Conservation (phyloP, 1,284 basidiomycete species). For the Apiotrichum laibachii region DNA sequence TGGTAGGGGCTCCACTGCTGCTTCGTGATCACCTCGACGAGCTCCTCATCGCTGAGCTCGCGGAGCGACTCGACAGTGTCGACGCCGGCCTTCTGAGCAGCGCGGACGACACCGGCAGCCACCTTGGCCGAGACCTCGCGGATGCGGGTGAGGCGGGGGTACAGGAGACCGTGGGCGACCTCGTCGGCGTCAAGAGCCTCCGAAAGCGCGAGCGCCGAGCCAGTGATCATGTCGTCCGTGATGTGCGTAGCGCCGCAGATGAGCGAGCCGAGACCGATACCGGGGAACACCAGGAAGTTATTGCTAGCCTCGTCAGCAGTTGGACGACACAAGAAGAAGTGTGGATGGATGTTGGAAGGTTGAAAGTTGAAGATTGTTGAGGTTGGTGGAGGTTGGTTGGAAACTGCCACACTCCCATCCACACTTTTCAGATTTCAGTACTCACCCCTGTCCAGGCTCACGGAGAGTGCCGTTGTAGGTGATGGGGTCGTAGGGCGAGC, state of each 20-base stretch:
- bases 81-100: conserved; percentile 66
- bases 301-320: conserved; percentile 53
- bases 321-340: neutral
- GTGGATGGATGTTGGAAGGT: neutral
- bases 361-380: neutral
- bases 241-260: conserved; percentile 54
- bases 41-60: conserved; percentile 29
- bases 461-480: conserved; percentile 61
- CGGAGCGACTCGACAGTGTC: conserved; percentile 34
- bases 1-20: conserved; percentile 36
- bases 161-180: conserved; percentile 62
- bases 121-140: conserved; percentile 77
- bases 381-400: neutral
- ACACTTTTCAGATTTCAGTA: neutral
- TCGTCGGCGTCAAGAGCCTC: conserved; percentile 73
- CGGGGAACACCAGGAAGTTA: conserved; percentile 53
- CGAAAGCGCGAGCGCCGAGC: conserved; percentile 66
- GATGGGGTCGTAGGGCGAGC: conserved; percentile 75
- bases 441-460: conserved; percentile 76
- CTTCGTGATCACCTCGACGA: conserved; percentile 30
- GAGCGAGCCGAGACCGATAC: conserved; percentile 77
- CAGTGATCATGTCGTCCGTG: conserved; percentile 54
- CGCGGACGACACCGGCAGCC: conserved; percentile 68
- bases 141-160: conserved; percentile 74
- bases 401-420: neutral